Evolutionary conservation across 139 green algal species (phyloP).

Genomic region (Closterium sp.): DNA sequence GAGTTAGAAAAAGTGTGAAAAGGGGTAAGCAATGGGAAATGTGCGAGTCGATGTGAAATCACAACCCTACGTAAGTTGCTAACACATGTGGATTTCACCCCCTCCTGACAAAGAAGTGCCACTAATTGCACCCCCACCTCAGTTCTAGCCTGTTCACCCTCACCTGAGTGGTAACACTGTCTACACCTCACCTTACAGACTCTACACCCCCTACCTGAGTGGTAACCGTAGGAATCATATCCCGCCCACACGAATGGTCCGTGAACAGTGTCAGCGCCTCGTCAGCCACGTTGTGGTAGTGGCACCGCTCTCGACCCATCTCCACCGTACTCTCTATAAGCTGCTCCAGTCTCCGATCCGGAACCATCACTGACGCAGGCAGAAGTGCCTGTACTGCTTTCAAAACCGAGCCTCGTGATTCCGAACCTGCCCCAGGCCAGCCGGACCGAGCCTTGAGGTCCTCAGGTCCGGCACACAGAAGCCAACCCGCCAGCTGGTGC

Average conservation of each 20-base stretch:
- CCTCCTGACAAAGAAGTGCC: too few species aligned
- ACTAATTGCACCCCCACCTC: too few species aligned
- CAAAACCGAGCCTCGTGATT: background rate
- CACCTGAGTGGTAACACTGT: too few species aligned
- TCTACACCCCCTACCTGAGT: too few species aligned
- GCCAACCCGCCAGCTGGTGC: constrained; percentile 18
- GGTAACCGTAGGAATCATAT: background rate
- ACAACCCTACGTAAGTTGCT: too few species aligned
- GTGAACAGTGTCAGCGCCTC: background rate
- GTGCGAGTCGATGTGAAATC: too few species aligned
- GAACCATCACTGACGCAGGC: background rate
- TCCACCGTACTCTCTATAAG: background rate
- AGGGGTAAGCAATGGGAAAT: too few species aligned
- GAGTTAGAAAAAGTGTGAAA: too few species aligned
- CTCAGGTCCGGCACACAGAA: background rate
- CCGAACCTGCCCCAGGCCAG: background rate
- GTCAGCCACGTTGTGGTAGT: background rate
- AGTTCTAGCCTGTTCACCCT: too few species aligned
- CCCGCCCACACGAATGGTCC: background rate
- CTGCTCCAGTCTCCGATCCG: background rate
- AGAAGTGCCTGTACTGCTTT: background rate
- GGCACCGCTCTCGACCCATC: background rate
- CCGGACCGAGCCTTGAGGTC: background rate
- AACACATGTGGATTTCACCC: too few species aligned
- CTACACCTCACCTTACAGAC: too few species aligned